Evolutionary conservation across 192 early-diverging fungal species (phyloP).

Genomic region (Neocallimastix lanati): DNA sequence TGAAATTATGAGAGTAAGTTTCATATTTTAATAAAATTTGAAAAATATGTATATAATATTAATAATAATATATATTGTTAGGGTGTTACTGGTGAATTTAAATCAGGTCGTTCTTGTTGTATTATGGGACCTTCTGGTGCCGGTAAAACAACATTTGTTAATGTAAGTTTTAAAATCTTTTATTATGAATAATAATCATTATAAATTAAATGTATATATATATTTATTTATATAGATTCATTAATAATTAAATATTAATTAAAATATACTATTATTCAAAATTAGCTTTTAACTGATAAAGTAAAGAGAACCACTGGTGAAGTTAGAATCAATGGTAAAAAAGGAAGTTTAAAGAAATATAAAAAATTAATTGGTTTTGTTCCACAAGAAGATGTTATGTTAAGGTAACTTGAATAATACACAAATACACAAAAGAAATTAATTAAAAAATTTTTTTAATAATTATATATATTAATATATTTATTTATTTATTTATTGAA

Average conservation of each 20-base stretch:
- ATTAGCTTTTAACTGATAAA: slow-evolving; percentile 40
- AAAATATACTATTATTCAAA: too few relatives aligned
- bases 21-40: slow-evolving; percentile 6
- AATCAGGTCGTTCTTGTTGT: slow-evolving; percentile 29
- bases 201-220: too few relatives aligned
- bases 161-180: not conserved
- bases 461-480: too few relatives aligned
- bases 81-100: slow-evolving; percentile 34
- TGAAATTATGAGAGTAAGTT: slow-evolving; percentile 17
- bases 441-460: too few relatives aligned
- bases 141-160: slow-evolving; percentile 55
- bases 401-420: too few relatives aligned
- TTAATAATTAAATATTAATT: too few relatives aligned
- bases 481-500: too few relatives aligned
- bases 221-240: too few relatives aligned
- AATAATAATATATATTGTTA: slow-evolving; percentile 5
- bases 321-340: slow-evolving; percentile 33
- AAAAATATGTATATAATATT: slow-evolving; percentile 20
- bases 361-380: slow-evolving; percentile 54
- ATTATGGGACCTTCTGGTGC: slow-evolving; percentile 87
- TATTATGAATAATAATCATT: too few relatives aligned
- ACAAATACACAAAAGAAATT: too few relatives aligned
- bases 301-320: slow-evolving; percentile 27
- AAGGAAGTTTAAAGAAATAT: slow-evolving; percentile 35
- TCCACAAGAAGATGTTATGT: slow-evolving; percentile 52